These are phyloP conservation scores for Macrotyloma uniflorum DNA, from an alignment of 306 rosid species.

Conservation along the genomic window DNA sequence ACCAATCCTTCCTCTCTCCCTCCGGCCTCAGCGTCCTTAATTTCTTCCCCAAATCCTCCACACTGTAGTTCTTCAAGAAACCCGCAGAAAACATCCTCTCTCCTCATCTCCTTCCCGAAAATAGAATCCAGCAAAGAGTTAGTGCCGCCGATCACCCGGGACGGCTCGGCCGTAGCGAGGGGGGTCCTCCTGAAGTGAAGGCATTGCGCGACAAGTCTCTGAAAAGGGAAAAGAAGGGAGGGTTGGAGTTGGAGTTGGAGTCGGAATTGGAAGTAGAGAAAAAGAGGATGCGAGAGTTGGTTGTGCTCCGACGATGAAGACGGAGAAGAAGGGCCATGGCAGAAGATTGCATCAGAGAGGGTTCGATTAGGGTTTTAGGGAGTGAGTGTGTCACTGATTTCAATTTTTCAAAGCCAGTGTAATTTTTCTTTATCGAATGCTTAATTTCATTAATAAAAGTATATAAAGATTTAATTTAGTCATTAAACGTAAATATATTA, in stretches of 20 bases:
- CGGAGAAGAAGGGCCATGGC: slow-evolving; percentile 60
- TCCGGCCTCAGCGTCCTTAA: slow-evolving; percentile 68
- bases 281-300: slow-evolving; percentile 32
- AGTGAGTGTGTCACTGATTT: not conserved
- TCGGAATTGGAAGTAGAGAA: slow-evolving; percentile 54
- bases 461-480: no score
- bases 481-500: no score
- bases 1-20: slow-evolving; percentile 47
- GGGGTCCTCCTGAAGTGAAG: not conserved
- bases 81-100: not conserved
- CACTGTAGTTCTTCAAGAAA: slow-evolving; percentile 46
- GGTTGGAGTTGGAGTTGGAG: slow-evolving; percentile 26
- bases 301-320: slow-evolving; percentile 25
- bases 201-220: not conserved
- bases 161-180: no score
- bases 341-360: not conserved
- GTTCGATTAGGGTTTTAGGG: slow-evolving; percentile 22
- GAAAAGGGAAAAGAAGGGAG: slow-evolving; percentile 41
- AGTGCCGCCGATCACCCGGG: slow-evolving; percentile 39
- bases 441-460: no score
- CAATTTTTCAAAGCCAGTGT: no score
- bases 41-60: slow-evolving; percentile 57
- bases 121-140: slow-evolving; percentile 33
- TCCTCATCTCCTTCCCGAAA: slow-evolving; percentile 49
- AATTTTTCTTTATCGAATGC: no score